Base-by-base conservation (phyloP, 306 rosid species). In the Dryas octopetala region DNA sequence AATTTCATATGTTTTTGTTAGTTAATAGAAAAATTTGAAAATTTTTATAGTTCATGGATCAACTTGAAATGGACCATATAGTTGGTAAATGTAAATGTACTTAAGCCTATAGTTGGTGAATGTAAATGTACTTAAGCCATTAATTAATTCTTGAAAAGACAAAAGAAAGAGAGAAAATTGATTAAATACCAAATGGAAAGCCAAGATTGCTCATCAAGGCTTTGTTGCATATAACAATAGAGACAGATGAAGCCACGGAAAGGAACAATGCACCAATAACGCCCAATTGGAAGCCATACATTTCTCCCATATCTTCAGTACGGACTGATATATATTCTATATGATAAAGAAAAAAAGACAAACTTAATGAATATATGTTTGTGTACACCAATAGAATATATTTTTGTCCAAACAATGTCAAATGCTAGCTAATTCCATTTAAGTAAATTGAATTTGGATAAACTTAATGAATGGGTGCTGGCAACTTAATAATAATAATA, bases 121-220 rank as follows among this genome's bases (percentile, higher is more conserved):
- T 23, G 23, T 23, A 23, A 23, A 23, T 23, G 1, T 23, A 23
- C 23, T 23, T 23, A 0, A 23, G 1, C 23, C 0, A 23, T 23
- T 23, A 19, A 12, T 40, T 41, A 51, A 60, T 16, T 3, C n/a
- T 8, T 32, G 26, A 64, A 23, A 6, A 26, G 0, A 40, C 2
- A 60, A 54, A 48, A 58, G 48, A 41, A 13, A 32, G 38, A 32
- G 38, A 32, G 38, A 32, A 60, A 60, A 2, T 60, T 26, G 63
- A 75, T 5, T 40, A 62, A 71, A 62, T 74, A 93, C 98, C 98
- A 19, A 93, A 93, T 80, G 96, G 99, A 86, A 95, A 95, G 75
- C 99, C 99, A 59, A 95, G 97, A 78, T 92, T 89, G 96, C 99
- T 95, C 97, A 95, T 95, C 85, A 95, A 83, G 76, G 99, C 97